These are phyloP conservation scores for Chrysosporium queenslandicum DNA, from an alignment of 2,329 filamentous ascomycete species.

Conservation along the genomic window DNA sequence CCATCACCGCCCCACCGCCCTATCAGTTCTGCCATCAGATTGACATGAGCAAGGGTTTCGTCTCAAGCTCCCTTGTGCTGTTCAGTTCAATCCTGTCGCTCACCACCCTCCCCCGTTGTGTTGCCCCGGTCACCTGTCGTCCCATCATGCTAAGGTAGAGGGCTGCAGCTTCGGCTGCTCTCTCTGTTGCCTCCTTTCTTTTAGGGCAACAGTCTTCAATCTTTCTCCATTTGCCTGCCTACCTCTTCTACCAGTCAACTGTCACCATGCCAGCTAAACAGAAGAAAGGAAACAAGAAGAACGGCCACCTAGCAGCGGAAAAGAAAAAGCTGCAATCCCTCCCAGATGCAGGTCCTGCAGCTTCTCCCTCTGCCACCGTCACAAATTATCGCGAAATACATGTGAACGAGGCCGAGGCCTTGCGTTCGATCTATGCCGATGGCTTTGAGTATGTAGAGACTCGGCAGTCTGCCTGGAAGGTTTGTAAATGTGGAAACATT, in stretches of 20 bases:
- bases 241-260: slow-evolving; percentile 24
- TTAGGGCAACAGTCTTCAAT: slow-evolving; percentile 24
- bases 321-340: slow-evolving; percentile 27
- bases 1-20: slow-evolving; percentile 1
- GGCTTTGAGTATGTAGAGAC: slow-evolving; percentile 69
- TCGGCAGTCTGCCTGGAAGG: slow-evolving; percentile 71
- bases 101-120: background rate
- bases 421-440: slow-evolving; percentile 80
- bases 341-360: slow-evolving; percentile 25
- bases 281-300: slow-evolving; percentile 32
- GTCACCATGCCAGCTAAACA: slow-evolving; percentile 37
- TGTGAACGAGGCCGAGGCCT: slow-evolving; percentile 72
- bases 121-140: slow-evolving; percentile 7
- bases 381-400: slow-evolving; percentile 74
- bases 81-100: background rate
- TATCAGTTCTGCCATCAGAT: slow-evolving; percentile 9
- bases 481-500: slow-evolving; percentile 32
- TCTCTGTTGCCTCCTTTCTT: slow-evolving; percentile 25
- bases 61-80: background rate
- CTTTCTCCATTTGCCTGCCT: slow-evolving; percentile 21
- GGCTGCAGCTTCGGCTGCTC: slow-evolving; percentile 38
- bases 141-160: slow-evolving; percentile 30
- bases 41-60: background rate
- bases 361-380: slow-evolving; percentile 29
- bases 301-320: slow-evolving; percentile 28